Evolutionary conservation across 2,329 filamentous ascomycete species (phyloP), one percentile per base, ranked within the genome.

Genomic region (Nothomitra cinnamomea): DNA sequence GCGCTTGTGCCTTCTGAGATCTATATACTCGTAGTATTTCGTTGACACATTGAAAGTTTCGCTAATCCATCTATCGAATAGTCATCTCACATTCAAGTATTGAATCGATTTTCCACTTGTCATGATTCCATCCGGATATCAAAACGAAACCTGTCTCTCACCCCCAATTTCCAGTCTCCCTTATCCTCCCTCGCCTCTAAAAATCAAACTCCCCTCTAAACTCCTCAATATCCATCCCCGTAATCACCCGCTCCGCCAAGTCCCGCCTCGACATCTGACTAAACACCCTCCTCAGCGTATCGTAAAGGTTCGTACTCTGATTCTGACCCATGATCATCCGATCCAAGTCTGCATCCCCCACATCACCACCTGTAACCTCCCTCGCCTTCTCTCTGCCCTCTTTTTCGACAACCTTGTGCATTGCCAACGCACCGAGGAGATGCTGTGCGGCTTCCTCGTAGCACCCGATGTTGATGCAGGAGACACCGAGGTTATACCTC

Each of bases 391-490:
- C 83, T 55, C 87, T 78, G 3, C 87, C 88, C 63, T 88, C 85
- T 62, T 80, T 79, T 70, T 95, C 89, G 13, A 94, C 87, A 5
- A 88, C 82, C 66, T 92, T 89, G 73, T 98, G 92, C 89, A 98
- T 95, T 53, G 84, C 83, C 51, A 98, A 74, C 0, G 92, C 90
- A 2, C 89, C 87, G 13, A 98, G 78, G 55, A 98, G 78, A 69
- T 98, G 92, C 56, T 87, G 84, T 1, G 92, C 92, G 0, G 92
- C 92, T 70, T 96, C 87, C 15, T 86, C 83, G 66, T 88, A 89
- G 68, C 90, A 95, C 53, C 89, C 89, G 60, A 96, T 94, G 69
- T 96, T 96, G 67, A 98, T 96, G 68, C 92, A 96, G 56, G 81
- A 87, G 8, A 96, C 92, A 47, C 92, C 92, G 1, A 98, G 79